Evolutionary conservation across 2,329 filamentous ascomycete species (phyloP), one percentile per base, ranked within the genome.

Genomic region (Botrytis deweyae): DNA sequence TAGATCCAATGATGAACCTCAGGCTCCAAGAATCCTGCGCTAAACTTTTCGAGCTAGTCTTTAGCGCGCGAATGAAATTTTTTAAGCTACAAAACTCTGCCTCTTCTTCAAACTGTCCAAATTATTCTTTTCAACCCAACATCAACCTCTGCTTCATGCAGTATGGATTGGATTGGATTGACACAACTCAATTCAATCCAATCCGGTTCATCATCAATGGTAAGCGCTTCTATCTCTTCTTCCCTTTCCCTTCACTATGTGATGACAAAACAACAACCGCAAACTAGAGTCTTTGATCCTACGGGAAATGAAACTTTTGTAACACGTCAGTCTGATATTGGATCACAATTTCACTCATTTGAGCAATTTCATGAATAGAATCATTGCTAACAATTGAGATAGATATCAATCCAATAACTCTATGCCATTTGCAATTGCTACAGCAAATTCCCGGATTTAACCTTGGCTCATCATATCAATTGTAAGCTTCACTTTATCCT

Each of bases 261-360:
- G 93, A 95, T 95, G 93, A 95, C 90, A 94, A 85, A 83, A 83
- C 86, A 86, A 87, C 88, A 91, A 94, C 92, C 92, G 89, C 91
- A 91, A 95, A 95, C 93, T 97, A 97, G 93, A 97, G 93, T 97
- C 93, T 97, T 96, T 96, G 93, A 97, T 90, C 92, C 86, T 83
- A 82, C 83, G 87, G 90, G 87, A 85, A 88, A 91, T 95, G 93
- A 95, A 95, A 95, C 91, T 89, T 87, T 79, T 89, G 90, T 93
- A 91, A 89, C 91, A 95, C 92, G 93, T 96, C 93, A 96, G 93
- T 94, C 93, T 96, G 93, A 96, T 84, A 82, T 82, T 74, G 44
- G 69, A 69, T 74, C 42, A 72, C 49, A 29, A 66, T 44, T 55
- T 42, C 18, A 42, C 58, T 61, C 38, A 52, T 42, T 72, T 20